Conservation (phyloP, 495 filamentous ascomycete species). For the Xylaria acuta region DNA sequence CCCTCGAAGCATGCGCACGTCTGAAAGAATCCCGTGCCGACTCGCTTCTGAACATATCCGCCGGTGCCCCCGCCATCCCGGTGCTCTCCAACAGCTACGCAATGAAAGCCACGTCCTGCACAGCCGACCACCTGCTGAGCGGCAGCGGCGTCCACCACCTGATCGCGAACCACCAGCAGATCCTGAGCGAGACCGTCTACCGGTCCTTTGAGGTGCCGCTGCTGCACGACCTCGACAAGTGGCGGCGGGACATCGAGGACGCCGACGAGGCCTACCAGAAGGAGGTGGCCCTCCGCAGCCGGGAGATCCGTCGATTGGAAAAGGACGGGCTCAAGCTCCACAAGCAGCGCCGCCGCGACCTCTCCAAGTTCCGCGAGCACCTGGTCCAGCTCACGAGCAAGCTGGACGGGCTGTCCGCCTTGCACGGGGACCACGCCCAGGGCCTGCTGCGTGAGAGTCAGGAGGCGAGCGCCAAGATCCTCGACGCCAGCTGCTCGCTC, state of each 20-base stretch:
- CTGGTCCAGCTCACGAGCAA: conserved; percentile 64
- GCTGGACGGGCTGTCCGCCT: conserved; percentile 63
- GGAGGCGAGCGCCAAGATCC: conserved; percentile 61
- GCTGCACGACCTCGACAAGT: conserved; percentile 67
- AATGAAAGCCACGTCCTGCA: conserved; percentile 58
- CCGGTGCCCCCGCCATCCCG: conserved; percentile 30
- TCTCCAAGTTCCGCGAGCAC: conserved; percentile 58
- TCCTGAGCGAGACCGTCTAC: conserved; percentile 68
- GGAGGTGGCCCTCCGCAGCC: conserved; percentile 53
- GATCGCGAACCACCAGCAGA: conserved; percentile 69
- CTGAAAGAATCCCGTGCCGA: conserved; percentile 65
- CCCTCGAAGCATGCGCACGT: conserved; percentile 68
- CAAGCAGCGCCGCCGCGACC: conserved; percentile 58
- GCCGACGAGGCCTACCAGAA: conserved; percentile 64
- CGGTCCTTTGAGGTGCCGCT: conserved; percentile 68
- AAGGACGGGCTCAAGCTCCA: conserved; percentile 66
- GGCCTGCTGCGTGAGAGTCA: conserved; percentile 62
- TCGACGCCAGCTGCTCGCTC: conserved; percentile 65
- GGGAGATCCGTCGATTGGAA: conserved; percentile 65
- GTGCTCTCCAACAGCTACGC: conserved; percentile 56
- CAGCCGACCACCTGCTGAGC: conserved; percentile 63
- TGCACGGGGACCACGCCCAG: conserved; percentile 64
- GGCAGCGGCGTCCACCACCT: conserved; percentile 68
- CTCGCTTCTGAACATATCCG: conserved; percentile 34
- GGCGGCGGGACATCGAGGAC: conserved; percentile 62